A percentile compares a stretch with the other conserved stretches of the same genome.
Conservation (phyloP, 2,329 filamentous ascomycete species). For the Penicillium concentricum region DNA sequence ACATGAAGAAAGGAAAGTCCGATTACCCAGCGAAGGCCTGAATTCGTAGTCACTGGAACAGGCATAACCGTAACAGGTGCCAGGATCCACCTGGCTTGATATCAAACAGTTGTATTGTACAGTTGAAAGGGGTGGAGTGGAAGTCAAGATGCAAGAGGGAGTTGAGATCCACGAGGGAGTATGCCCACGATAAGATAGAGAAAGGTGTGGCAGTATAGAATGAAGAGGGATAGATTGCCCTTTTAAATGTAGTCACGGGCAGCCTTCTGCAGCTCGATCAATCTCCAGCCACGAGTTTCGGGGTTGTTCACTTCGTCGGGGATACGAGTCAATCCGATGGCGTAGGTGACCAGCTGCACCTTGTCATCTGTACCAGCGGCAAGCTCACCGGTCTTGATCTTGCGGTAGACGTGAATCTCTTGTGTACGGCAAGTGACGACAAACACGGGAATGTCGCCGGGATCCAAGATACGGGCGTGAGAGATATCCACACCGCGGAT, state of each 20-base stretch:
- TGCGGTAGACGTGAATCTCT: slow-evolving; percentile 95
- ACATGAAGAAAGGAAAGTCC: slow-evolving; percentile 24
- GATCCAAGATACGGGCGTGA: slow-evolving; percentile 48
- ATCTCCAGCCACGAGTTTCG: slow-evolving; percentile 92
- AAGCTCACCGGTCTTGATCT: slow-evolving; percentile 83
- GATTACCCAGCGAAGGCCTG: slow-evolving; percentile 16
- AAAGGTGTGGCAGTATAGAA: not conserved
- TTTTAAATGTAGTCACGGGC: slow-evolving; percentile 79
- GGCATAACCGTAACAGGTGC: slow-evolving; percentile 30
- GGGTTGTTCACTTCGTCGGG: slow-evolving; percentile 96
- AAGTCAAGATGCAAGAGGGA: slow-evolving; percentile 27
- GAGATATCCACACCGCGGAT: slow-evolving; percentile 85
- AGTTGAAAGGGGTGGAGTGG: slow-evolving; percentile 33
- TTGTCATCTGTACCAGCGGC: slow-evolving; percentile 98
- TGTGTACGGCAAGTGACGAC: slow-evolving; percentile 96
- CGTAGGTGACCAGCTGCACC: slow-evolving; percentile 96
- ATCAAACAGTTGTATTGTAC: slow-evolving; percentile 42
- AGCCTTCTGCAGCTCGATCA: slow-evolving; percentile 99
- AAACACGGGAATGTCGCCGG: slow-evolving; percentile 72
- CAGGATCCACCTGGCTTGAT: slow-evolving; percentile 37
- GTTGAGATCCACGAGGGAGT: slow-evolving; percentile 17
- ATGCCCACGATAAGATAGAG: slow-evolving; percentile 15
- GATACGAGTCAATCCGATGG: slow-evolving; percentile 90
- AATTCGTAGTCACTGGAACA: slow-evolving; percentile 27
- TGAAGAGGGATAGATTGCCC: not conserved